Base-by-base conservation (phyloP, 352 stramenopile species). In the Poterioochromonas sp. region DNA sequence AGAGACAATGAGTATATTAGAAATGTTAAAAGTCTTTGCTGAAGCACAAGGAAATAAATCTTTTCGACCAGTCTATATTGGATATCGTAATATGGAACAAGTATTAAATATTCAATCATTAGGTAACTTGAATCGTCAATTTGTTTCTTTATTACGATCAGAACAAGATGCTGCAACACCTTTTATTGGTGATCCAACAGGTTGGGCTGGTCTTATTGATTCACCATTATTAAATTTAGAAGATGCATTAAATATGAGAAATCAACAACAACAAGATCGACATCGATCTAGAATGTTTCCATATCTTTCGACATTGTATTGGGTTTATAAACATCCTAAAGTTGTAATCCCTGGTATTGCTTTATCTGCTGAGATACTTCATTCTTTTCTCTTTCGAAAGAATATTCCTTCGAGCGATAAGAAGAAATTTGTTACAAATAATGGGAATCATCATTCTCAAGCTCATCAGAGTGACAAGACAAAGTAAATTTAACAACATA, bases 111-210 rank as follows among this genome's bases (percentile, higher is more conserved):
- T 74, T 26, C 51, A 74, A 54, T 58, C 39, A 3, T 74, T 74
- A n/a, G 65, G 65, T 18, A 74, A 74, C n/a, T 58, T 74, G 65
- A 74, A 74, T 74, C 65, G 65, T 54, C 65, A 74, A 54, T 74
- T 74, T 74, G 65, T 74, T 35, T 44, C 15, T 58, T 54, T 74
- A 18, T 35, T 74, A 54, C 37, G 65, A 74, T 74, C 65, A n/a
- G 65, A 74, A 34, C 65, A 74, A 74, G 65, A 74, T 54, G 40
- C 37, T 15, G 29, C 1, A 32, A 12, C 2, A 11, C 37, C 37
- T 8, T 54, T 74, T 54, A 12, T 58, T 37, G 65, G 39, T 5
- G 40, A 74, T 54, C 40, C 35, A 35, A 8, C 5, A 12, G 65
- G 8, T 53, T 74, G 65, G 65, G 41, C 5, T 15, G 53, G 20